Conservation (phyloP, 495 filamentous ascomycete genomes). For the Annulohypoxylon nitens region DNA sequence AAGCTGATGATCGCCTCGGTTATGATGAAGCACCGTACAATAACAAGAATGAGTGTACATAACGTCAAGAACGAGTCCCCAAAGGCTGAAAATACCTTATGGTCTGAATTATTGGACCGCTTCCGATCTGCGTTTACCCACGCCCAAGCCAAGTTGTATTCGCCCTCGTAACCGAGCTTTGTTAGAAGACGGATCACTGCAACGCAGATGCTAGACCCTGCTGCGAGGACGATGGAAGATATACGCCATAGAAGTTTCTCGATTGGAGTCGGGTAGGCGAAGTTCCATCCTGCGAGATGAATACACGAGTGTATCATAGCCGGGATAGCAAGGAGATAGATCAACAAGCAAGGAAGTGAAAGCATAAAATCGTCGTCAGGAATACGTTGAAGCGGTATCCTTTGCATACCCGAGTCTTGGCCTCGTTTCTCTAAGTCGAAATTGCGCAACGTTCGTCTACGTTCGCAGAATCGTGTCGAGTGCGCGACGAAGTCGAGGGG, state of each 20-base stretch:
- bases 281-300: not conserved
- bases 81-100: not conserved
- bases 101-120: not conserved
- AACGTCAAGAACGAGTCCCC: not conserved
- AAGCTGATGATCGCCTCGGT: not conserved
- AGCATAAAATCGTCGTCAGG: not conserved
- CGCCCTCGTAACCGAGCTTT: not conserved
- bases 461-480: not conserved
- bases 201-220: not conserved
- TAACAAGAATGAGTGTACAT: not conserved
- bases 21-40: not conserved
- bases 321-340: not conserved
- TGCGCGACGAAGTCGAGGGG: not conserved
- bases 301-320: not conserved
- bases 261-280: not conserved
- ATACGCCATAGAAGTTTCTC: not conserved
- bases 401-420: not conserved
- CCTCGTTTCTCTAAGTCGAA: not conserved
- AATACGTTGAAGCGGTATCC: not conserved
- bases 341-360: not conserved
- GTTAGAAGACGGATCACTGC: not conserved
- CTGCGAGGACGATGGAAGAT: not conserved
- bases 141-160: not conserved
- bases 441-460: not conserved
- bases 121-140: not conserved